These are phyloP conservation scores for Miscanthus sacchariflorus DNA, from an alignment of 202 grass and related monocot genomes.

Conservation along the genomic window DNA sequence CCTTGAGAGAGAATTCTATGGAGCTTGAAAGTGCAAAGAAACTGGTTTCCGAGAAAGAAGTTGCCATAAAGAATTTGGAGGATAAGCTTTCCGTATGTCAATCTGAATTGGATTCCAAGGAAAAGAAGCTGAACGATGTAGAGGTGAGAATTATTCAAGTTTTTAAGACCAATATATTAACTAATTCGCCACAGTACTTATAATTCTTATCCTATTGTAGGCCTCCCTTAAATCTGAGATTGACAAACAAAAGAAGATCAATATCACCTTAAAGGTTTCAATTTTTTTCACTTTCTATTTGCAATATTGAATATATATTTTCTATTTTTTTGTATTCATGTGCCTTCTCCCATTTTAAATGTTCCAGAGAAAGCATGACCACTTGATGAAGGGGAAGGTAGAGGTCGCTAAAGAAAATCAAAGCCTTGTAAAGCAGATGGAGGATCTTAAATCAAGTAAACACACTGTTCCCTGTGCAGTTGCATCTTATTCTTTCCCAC, in stretches of 20 bases:
- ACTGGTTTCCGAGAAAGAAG: constrained; percentile 83
- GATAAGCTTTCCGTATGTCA: constrained; percentile 67
- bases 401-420: constrained; percentile 75
- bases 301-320: constrained; percentile 16
- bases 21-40: constrained; percentile 75
- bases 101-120: constrained; percentile 71
- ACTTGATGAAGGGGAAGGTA: constrained; percentile 64
- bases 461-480: not conserved
- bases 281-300: constrained; percentile 25
- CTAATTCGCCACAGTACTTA: not conserved
- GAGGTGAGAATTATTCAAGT: constrained; percentile 63
- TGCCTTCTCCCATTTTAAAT: constrained; percentile 19
- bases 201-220: constrained; percentile 47
- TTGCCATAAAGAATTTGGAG: constrained; percentile 70
- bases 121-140: constrained; percentile 80
- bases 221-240: constrained; percentile 67
- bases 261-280: constrained; percentile 56
- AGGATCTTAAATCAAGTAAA: constrained; percentile 96
- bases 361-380: constrained; percentile 71
- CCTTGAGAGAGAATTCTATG: constrained; percentile 56
- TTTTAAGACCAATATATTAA: constrained; percentile 6
- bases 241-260: constrained; percentile 63
- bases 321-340: constrained; percentile 11
- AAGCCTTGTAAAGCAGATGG: constrained; percentile 80
- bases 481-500: not conserved